A percentile compares a stretch with the other conserved stretches of the same genome.
These are phyloP conservation scores for Tetrahymena borealis DNA, from an alignment of 73 alveolate genomes.

Conservation along the genomic window DNA sequence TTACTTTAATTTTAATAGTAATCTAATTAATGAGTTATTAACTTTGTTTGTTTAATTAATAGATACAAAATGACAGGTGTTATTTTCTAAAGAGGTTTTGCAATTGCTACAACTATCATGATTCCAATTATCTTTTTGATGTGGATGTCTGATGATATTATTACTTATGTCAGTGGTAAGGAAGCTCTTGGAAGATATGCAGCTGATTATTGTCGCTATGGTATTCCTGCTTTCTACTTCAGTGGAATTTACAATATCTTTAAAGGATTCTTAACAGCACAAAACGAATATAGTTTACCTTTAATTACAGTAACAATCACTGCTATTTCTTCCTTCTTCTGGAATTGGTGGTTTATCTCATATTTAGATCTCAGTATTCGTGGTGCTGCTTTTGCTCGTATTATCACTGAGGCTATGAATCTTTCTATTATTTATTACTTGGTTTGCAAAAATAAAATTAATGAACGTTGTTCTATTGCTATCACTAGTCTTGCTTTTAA, in stretches of 20 bases:
- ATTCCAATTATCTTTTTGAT: constrained; percentile 4
- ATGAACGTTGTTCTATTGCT: neutral
- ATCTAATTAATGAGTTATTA: too few relatives aligned
- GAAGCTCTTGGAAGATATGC: neutral
- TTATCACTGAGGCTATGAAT: neutral
- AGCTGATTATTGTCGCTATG: neutral
- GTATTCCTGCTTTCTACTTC: neutral
- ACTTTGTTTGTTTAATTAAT: neutral
- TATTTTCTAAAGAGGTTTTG: neutral
- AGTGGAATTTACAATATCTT: neutral
- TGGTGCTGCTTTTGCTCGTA: constrained; percentile 11
- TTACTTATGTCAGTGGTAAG: neutral
- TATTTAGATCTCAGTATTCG: neutral
- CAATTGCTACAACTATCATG: neutral
- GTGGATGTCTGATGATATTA: neutral
- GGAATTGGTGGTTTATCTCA: neutral
- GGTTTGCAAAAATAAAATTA: neutral
- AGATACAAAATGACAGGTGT: neutral
- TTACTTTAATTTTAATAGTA: too few relatives aligned
- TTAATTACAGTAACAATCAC: neutral
- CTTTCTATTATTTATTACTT: neutral
- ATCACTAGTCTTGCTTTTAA: neutral
- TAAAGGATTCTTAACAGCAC: constrained; percentile 3
- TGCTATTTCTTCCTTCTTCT: neutral
- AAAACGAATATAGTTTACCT: constrained; percentile 1